phyloP scores from a whole-genome alignment of 805 yeast species.

The Schwanniomyces vanrijiae region DNA sequence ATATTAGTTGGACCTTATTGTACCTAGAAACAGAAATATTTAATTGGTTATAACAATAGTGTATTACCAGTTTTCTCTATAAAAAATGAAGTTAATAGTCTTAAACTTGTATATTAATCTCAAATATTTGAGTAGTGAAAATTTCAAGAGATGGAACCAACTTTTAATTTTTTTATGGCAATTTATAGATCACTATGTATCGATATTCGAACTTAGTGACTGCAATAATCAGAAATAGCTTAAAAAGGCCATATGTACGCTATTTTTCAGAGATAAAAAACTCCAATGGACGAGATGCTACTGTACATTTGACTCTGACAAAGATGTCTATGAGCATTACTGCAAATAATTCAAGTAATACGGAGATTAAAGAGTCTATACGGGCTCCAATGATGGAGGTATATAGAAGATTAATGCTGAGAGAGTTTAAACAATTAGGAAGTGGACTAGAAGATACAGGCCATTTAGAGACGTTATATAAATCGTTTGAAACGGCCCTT shows the following conservation, averaged over 20 bases:
- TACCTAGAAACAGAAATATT: background rate
- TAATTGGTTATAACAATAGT: background rate
- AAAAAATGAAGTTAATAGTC: background rate
- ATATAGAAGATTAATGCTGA: background rate
- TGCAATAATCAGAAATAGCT: background rate
- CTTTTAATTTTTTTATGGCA: background rate
- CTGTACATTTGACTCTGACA: background rate
- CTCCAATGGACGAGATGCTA: background rate
- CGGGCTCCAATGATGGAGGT: background rate
- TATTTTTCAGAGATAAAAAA: background rate
- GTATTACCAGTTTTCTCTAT: background rate
- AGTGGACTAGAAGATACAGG: background rate
- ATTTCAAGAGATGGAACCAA: background rate
- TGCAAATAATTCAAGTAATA: background rate
- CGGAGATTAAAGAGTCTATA: background rate
- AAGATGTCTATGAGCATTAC: background rate
- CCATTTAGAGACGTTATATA: background rate
- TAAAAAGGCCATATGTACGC: background rate
- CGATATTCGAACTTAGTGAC: background rate
- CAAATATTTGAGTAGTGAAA: background rate
- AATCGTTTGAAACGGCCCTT: conserved; percentile 1
- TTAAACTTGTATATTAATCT: background rate
- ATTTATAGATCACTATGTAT: background rate
- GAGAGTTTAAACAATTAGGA: background rate
- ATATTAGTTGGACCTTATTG: background rate